Evolutionary conservation across 176 grass and related monocot genomes (phyloP), one percentile per base, ranked within the genome.

Genomic region (Sorghum bicolor): DNA sequence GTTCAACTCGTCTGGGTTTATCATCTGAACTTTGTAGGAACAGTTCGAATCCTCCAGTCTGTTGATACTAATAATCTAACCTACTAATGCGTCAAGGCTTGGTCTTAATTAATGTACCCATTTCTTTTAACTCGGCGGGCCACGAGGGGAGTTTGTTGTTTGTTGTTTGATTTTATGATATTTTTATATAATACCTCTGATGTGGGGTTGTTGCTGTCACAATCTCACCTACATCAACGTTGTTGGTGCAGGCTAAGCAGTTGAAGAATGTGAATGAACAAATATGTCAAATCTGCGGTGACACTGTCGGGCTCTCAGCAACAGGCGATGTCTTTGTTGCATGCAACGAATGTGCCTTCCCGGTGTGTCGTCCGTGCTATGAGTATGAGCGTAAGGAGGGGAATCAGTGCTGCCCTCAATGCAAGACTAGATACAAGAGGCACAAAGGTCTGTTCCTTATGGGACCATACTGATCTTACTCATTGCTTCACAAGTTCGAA

Each of bases 381-480:
- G 91, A 90, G 50, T 97, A 97, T 11, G 94, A 97, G 61, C 84
- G 91, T 36, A 97, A 94, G 82, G 94, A 94, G 16, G 91, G 91
- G 12, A 97, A 89, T 39, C 85, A 92, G 32, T 90, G 78, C 24
- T 87, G 91, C 78, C 94, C 91, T 57, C 94, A 97, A 44, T 97
- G 94, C 91, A 92, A 97, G 71, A 97, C 94, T 74, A 83, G 89
- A 81, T 97, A 97, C 91, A 92, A 94, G 82, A 91, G 94, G 78
- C 94, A 89, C 20, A 91, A 90, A 92, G 94, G 94, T 97, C 31
- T 37, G 40, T 70, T 19, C 44, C 81, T 77, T 48, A 14, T 30
- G 40, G 28, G 72, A 40, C 33, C 33, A 10, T 14, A 40, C 24
- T 70, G 37, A 64, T 45, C 29, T 30, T 62, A 24, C 66, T 61